Base-by-base conservation (phyloP, 2,329 filamentous ascomycete species). In the Colletotrichum horii region DNA sequence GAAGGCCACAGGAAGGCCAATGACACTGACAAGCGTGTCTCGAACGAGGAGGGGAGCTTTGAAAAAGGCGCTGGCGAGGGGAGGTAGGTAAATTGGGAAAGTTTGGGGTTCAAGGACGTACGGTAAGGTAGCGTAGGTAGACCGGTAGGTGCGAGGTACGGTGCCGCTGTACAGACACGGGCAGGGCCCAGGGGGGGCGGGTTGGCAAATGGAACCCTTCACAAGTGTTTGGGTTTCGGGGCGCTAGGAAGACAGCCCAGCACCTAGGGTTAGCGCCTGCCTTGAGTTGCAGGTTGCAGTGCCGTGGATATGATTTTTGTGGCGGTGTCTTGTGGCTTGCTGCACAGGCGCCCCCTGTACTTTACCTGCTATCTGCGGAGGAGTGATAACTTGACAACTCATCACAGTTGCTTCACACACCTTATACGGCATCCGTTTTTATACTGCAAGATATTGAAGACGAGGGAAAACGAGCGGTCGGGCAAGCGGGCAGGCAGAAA, bases 21-120 rank as follows among this genome's bases (percentile, higher is more conserved):
- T 70, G 70, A 77, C 70, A 70, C 70, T 70, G 62, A 74, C 68
- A 74, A 74, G 62, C 60, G 74, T 74, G 74, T 75, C 71, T 77
- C 76, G 66, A 75, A 69, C 70, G 69, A 71, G 65, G 70, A 77
- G 75, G 76, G 67, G 71, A 76, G 74, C 58, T 74, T 67, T 62
- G 38, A 68, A 56, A 76, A 67, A 65, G 43, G 71, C 62, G 67
- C 68, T 71, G 67, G 52, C 38, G 67, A 75, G 66, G 75, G 67
- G 74, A 77, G 73, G 66, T 70, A 77, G 73, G 66, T 70, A 77
- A 69, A 74, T 64, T 74, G 60, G 71, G 62, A 77, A 70, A 77
- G 74, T 73, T 77, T 77, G 76, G 74, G 71, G 66, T 75, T 77
- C 76, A 71, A 68, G 76, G 61, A 77, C 75, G 64, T n/a, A 52